These are phyloP conservation scores for Rosa chinensis DNA, from an alignment of 306 rosid species.

Conservation along the genomic window DNA sequence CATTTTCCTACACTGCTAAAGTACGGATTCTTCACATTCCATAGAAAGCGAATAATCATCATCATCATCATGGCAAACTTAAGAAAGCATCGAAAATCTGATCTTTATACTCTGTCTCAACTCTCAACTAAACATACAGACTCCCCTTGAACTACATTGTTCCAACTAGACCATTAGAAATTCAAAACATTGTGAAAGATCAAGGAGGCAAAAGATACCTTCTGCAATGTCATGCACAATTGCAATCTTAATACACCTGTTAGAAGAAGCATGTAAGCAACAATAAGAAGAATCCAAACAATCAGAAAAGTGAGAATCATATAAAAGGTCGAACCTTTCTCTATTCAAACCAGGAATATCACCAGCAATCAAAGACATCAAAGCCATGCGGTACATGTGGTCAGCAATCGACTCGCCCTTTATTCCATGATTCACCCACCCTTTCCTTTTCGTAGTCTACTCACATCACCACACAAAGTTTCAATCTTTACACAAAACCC, in stretches of 20 bases:
- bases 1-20: neutral
- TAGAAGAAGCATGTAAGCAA: neutral
- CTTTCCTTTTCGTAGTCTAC: slow-evolving; percentile 88
- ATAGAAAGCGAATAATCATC: neutral
- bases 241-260: slow-evolving; percentile 90
- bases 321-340: slow-evolving; percentile 60
- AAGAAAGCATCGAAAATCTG: neutral
- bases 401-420: slow-evolving; percentile 90
- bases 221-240: slow-evolving; percentile 95
- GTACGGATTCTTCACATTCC: neutral
- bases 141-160: neutral
- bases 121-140: neutral
- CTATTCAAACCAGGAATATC: slow-evolving; percentile 73
- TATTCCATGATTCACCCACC: slow-evolving; percentile 96
- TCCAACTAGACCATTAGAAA: neutral
- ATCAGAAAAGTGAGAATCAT: neutral
- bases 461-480: neutral
- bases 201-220: slow-evolving; percentile 50
- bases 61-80: neutral
- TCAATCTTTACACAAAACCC: slow-evolving; percentile 3
- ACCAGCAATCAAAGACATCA: slow-evolving; percentile 75
- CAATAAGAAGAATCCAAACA: neutral
- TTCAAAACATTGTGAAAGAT: neutral
- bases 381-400: slow-evolving; percentile 92
- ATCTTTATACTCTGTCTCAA: neutral